Base-by-base conservation (phyloP, 495 filamentous ascomycete genomes). In the Xylaria sp. region DNA sequence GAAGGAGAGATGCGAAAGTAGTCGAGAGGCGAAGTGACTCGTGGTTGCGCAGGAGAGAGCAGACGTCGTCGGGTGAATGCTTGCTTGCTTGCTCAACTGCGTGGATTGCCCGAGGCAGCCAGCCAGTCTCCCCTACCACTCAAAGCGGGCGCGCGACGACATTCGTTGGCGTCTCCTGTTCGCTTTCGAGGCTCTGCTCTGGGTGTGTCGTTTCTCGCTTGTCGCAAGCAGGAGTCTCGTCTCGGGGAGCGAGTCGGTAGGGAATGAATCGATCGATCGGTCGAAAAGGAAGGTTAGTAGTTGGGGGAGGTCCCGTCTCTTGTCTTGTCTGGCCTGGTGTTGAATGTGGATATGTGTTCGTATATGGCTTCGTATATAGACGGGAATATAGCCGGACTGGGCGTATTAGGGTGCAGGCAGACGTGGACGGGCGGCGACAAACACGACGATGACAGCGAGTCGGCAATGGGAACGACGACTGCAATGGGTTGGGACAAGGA, bases 121-220 rank as follows among this genome's bases (percentile, higher is more conserved):
- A 53, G 68, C 68, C 68, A 70, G 29, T 70, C 68, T 63, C 68
- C 68, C 68, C 68, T 70, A 63, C 58, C 50, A 63, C 68, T 43
- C 68, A 2, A 35, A 33, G 63, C 17, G 17, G 68, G 57, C 57
- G 57, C 57, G 35, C 58, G 68, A 70, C 58, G 48, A 63, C 68
- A 70, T 70, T 43, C 68, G 68, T 53, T 55, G 50, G 35, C 57
- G 57, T 35, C 17, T 19, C 8, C 29, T 21, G 1, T 66, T 66
- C 19, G 31, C 24, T 40, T 40, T 15, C 1, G 19, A 14, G 24
- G 35, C n/a, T n/a, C n/a, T n/a, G 6, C n/a, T 41, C 12, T 59
- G 11, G n/a, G n/a, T 7, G 8, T 31, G 26, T 52, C 11, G 64
- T 4, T 40, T 53, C 7, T 41, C 37, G 52, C 40, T 68, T 46